phyloP scores from a whole-genome alignment of 139 green algal species.

The Astrephomene gubernaculifera region DNA sequence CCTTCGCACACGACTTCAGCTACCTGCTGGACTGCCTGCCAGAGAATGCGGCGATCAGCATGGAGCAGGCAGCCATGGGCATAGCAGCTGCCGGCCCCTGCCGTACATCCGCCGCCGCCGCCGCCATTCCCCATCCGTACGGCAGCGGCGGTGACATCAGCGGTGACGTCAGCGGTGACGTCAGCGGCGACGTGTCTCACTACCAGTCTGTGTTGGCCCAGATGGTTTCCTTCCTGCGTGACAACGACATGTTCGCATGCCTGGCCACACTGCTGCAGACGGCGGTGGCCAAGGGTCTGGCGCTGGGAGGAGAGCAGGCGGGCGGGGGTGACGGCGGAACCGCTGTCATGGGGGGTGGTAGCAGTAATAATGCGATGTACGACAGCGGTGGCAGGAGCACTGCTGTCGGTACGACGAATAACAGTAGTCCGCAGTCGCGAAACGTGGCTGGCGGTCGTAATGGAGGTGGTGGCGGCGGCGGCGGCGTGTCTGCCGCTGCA shows the following conservation, averaged over 20 bases:
- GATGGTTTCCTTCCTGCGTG: slow-evolving; percentile 37
- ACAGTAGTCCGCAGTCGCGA: too few relatives aligned
- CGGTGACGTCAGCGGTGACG: background rate
- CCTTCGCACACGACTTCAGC: slow-evolving; percentile 30
- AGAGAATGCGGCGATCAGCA: too few relatives aligned
- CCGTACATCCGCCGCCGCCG: background rate
- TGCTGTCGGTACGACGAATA: too few relatives aligned
- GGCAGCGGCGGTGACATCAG: background rate
- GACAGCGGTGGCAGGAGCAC: too few relatives aligned
- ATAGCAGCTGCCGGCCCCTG: background rate
- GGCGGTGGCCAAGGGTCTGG: background rate
- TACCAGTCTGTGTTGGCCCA: slow-evolving; percentile 29
- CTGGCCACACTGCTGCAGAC: slow-evolving; percentile 36
- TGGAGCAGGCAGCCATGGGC: background rate
- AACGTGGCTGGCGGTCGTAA: too few relatives aligned
- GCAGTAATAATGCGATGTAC: too few relatives aligned
- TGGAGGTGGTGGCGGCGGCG: too few relatives aligned
- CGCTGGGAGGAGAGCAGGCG: background rate
- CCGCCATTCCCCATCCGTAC: background rate
- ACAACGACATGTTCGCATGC: slow-evolving; percentile 42
- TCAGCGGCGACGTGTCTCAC: background rate
- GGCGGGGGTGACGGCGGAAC: too few relatives aligned
- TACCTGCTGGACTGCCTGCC: slow-evolving; percentile 41
- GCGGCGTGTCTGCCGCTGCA: too few relatives aligned
- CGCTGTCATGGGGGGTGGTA: too few relatives aligned